These are phyloP conservation scores for Tetrapisispora iriomotensis DNA, from an alignment of 805 yeast species.

Conservation along the genomic window DNA sequence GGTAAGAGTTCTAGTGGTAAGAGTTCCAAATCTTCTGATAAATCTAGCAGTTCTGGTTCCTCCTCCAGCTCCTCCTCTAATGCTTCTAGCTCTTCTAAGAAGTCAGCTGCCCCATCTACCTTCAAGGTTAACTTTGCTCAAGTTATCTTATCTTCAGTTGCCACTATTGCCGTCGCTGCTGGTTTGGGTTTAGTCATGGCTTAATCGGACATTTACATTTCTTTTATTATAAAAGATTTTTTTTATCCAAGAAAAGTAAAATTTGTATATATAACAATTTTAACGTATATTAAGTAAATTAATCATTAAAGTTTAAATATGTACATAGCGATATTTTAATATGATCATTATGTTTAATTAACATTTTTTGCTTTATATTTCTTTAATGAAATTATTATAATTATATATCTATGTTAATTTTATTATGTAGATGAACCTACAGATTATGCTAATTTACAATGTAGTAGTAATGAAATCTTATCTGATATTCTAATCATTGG, in stretches of 20 bases:
- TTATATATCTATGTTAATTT: too few species aligned
- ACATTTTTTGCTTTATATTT: too few species aligned
- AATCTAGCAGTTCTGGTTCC: conserved; percentile 9
- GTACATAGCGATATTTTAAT: too few species aligned
- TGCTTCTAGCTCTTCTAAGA: conserved; percentile 3
- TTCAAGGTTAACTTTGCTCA: conserved; percentile 23
- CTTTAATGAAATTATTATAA: too few species aligned
- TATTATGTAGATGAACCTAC: too few species aligned
- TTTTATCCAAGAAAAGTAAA: too few species aligned
- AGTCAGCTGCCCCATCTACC: conserved; percentile 2
- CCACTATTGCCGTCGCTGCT: conserved; percentile 29
- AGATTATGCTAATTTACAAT: too few species aligned
- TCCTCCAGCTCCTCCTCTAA: conserved; percentile 16
- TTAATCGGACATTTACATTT: conserved; percentile 8
- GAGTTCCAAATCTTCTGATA: not conserved
- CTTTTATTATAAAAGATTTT: conserved; percentile 1
- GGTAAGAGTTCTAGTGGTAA: not conserved
- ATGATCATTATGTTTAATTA: too few species aligned
- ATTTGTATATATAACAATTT: too few species aligned
- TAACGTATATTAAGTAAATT: too few species aligned
- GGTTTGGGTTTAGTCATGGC: conserved; percentile 32
- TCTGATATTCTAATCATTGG: conserved; percentile 25
- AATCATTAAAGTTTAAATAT: too few species aligned
- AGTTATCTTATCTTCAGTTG: conserved; percentile 25
- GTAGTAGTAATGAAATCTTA: too few species aligned